Base-by-base conservation (phyloP, 2,329 filamentous ascomycete genomes). In the Furcasterigmium sp. region DNA sequence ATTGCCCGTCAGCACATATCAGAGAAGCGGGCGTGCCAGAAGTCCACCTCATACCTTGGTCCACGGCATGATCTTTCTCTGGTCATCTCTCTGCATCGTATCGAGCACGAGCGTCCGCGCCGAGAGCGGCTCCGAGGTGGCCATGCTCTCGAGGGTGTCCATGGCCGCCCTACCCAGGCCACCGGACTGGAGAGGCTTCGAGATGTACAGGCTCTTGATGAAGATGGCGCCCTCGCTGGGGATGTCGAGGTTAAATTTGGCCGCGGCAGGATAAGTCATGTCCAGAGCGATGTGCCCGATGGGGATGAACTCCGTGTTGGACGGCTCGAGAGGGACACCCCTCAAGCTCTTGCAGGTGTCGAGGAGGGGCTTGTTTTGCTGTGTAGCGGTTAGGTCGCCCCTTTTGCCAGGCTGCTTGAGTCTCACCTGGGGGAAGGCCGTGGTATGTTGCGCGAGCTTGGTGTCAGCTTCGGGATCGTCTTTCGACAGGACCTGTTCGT, bases 201-300 rank as follows among this genome's bases (percentile, higher is more conserved):
- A 51, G 1, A 61, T 52, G 20, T 56, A 61, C 7, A 61, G 53
- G 0, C 49, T 58, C 35, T 60, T 61, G 30, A 61, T 60, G 57
- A 57, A 61, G 37, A 54, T 59, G 7, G 56, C 29, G 3, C 39
- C 41, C 1, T 53, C 44, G 1, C 35, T 19, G 0, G 56, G 53
- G 3, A 60, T 41, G 2, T 56, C 47, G 0, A 61, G 39, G 0
- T 38, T n/a, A 4, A 57, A 44, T 1, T 40, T 26, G 1, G 34
- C 32, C 0, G 47, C 41, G 4, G 50, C 39, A 2, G 46, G 26
- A 8, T 53, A 46, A 21, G 51, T 46, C 4, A 37, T 43, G 44
- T 56, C 55, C 4, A 63, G 51, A 3, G 56, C 53, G 28, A 62
- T 57, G 37, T 63, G 60, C 4, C 60, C 60, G 18, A 63, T 46